These are phyloP conservation scores for Coemansia asiatica DNA, from an alignment of 192 early-diverging fungal genomes.

Conservation along the genomic window DNA sequence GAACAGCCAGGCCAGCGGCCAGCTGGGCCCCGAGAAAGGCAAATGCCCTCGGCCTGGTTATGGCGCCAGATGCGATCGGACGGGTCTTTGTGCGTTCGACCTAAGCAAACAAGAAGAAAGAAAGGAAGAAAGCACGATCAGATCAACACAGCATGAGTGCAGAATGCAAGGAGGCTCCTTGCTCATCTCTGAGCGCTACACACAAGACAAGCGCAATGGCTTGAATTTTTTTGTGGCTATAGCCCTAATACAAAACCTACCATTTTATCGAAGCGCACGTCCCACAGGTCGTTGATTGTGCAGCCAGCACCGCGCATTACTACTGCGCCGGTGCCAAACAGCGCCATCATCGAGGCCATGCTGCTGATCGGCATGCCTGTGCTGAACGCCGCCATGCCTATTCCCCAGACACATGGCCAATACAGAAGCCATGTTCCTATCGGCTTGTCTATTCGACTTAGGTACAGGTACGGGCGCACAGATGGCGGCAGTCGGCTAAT, in stretches of 20 bases:
- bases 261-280: constrained; percentile 81
- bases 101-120: constrained; percentile 19
- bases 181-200: too few species aligned
- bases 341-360: constrained; percentile 65
- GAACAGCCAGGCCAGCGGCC: constrained; percentile 73
- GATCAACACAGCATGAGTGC: too few species aligned
- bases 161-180: background rate
- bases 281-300: constrained; percentile 97
- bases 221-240: too few species aligned
- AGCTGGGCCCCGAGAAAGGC: constrained; percentile 80
- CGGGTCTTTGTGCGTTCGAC: constrained; percentile 79
- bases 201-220: too few species aligned
- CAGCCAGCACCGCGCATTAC: constrained; percentile 97
- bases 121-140: too few species aligned
- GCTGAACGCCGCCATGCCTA: constrained; percentile 66
- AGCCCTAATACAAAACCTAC: too few species aligned
- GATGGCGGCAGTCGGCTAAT: constrained; percentile 59
- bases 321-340: constrained; percentile 84
- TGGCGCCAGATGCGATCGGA: constrained; percentile 77
- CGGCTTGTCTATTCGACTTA: constrained; percentile 86
- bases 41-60: constrained; percentile 68
- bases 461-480: constrained; percentile 68
- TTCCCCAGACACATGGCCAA: constrained; percentile 87
- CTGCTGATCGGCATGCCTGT: constrained; percentile 55
- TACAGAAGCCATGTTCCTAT: constrained; percentile 90